A percentile compares a stretch with the other conserved stretches of the same genome.
phyloP scores from a whole-genome alignment of 2,329 filamentous ascomycete species.

The Penicillium sp. region DNA sequence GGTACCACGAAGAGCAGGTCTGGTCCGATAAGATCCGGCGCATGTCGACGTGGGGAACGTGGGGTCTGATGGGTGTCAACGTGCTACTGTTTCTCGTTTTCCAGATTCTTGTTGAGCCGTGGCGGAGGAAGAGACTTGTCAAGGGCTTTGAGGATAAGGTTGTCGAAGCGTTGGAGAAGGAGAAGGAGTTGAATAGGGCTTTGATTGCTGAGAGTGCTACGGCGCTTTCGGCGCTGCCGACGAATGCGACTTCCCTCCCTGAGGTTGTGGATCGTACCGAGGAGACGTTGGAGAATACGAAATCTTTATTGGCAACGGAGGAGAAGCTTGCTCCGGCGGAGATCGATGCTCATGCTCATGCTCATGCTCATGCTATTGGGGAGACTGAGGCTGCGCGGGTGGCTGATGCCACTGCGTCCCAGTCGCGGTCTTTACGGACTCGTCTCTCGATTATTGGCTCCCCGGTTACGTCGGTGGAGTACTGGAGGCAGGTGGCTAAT shows the following conservation, averaged over 20 bases:
- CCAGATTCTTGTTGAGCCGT: conserved; percentile 88
- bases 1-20: conserved; percentile 98
- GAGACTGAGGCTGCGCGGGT: no score
- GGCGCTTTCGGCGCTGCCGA: conserved; percentile 5
- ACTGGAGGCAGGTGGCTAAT: conserved; percentile 50
- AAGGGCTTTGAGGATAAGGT: conserved; percentile 78
- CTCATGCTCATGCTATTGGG: background rate
- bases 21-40: conserved; percentile 97
- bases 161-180: conserved; percentile 64
- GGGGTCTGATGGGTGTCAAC: conserved; percentile 96
- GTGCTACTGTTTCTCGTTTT: conserved; percentile 81
- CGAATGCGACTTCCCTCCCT: conserved; percentile 1
- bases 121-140: conserved; percentile 77
- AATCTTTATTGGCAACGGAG: conserved; percentile 1
- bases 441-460: conserved; percentile 24
- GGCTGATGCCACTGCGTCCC: background rate
- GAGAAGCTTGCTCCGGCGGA: conserved; percentile 1
- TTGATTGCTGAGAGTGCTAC: conserved; percentile 9
- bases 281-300: conserved; percentile 1
- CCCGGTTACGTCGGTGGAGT: conserved; percentile 32
- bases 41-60: conserved; percentile 97
- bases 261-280: conserved; percentile 16
- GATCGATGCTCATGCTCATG: background rate
- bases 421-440: conserved; percentile 22
- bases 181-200: conserved; percentile 44